phyloP scores from a whole-genome alignment of 345 rosid species.

The Mercurialis annua region DNA sequence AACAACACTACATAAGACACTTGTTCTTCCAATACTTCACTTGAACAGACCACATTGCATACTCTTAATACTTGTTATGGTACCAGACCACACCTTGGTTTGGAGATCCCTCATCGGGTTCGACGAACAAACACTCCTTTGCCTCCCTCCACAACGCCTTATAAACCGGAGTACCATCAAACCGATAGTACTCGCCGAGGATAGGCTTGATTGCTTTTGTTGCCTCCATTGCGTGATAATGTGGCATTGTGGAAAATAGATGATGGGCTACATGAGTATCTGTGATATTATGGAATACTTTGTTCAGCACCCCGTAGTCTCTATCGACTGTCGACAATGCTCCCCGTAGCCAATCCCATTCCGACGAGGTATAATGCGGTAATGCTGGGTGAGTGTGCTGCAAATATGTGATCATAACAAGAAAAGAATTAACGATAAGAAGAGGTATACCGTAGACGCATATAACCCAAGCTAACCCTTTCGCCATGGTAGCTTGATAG shows the following conservation, averaged over 20 bases:
- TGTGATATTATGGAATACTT: slow-evolving; percentile 76
- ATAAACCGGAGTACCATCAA: slow-evolving; percentile 60
- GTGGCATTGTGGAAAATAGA: slow-evolving; percentile 84
- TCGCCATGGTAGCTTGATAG: slow-evolving; percentile 44
- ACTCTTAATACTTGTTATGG: slow-evolving; percentile 47
- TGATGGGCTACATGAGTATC: slow-evolving; percentile 94
- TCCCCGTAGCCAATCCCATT: slow-evolving; percentile 95
- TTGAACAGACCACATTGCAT: background rate
- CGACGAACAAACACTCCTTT: slow-evolving; percentile 81
- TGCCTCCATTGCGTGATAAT: slow-evolving; percentile 88
- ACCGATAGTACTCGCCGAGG: slow-evolving; percentile 74
- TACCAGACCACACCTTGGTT: slow-evolving; percentile 84
- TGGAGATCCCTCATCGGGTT: slow-evolving; percentile 55
- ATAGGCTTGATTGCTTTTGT: slow-evolving; percentile 82
- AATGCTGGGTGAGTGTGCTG: slow-evolving; percentile 86
- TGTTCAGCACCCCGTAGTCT: slow-evolving; percentile 79
- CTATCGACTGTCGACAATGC: slow-evolving; percentile 82
- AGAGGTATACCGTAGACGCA: slow-evolving; percentile 69
- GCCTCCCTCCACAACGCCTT: slow-evolving; percentile 89
- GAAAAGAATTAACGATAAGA: slow-evolving; percentile 59
- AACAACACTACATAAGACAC: background rate
- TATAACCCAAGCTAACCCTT: slow-evolving; percentile 61
- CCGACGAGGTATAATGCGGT: slow-evolving; percentile 75
- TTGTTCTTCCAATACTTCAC: background rate
- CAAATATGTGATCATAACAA: slow-evolving; percentile 70